Base-by-base conservation (phyloP, 2,329 filamentous ascomycete genomes). In the Lecanoromycetidae sp. region DNA sequence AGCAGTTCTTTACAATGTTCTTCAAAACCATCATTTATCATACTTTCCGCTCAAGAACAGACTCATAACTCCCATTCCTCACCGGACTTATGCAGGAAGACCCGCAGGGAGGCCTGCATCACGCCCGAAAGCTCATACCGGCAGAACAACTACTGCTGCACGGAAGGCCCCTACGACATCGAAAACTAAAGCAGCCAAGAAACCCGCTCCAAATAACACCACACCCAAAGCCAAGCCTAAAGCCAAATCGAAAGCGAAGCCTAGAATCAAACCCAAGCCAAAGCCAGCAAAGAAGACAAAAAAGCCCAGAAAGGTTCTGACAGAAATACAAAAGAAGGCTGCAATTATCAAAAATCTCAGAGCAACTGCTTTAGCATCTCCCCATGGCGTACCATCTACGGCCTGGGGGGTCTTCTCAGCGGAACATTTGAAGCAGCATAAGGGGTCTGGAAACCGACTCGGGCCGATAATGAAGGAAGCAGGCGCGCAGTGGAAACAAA, bases 231-330 rank as follows among this genome's bases (percentile, higher is more conserved):
- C 27, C 2, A 12, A 46, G 40, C 20, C 53, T 46, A 38, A 58
- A 52, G 20, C 59, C 19, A 42, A 59, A 34, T 56, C 56, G 25
- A 63, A 58, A 52, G 61, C 60, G 46, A 46, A 56, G 36, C 56
- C 53, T 25, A 55, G 53, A 34, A 53, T 54, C 36, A 54, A 54
- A 43, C 48, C 52, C n/a, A 56, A 53, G 29, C 34, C 52, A 23
- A 52, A 48, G 37, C 33, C 43, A 13, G 33, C 39, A 44, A 48
- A 47, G 22, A 33, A 51, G n/a, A 49, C 40, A 36, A 51, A 43
- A 17, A 64, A 61, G 46, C 52, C 57, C 19, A 58, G 60, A 49
- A 63, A 61, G 55, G 54, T 46, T 12, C 49, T 62, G 50, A 64
- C 62, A 32, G 58, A 61, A 38, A 55, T 56, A 19, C 58, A 61